These are phyloP conservation scores for Phylloboletellus chloephorus DNA, from an alignment of 1,284 basidiomycete species.

Conservation along the genomic window DNA sequence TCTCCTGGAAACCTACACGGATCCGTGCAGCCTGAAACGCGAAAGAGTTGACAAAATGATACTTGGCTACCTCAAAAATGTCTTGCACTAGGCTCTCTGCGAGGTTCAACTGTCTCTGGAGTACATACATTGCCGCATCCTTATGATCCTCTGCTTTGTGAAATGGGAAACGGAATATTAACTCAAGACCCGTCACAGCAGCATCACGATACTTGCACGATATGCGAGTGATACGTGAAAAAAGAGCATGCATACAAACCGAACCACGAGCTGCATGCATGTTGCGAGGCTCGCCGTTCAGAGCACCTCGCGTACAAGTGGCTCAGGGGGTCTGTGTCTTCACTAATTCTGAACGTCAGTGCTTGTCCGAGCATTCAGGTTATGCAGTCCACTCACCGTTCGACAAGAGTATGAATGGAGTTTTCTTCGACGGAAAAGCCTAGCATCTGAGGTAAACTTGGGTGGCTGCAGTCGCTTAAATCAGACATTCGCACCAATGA, in stretches of 20 bases:
- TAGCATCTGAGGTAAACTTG: slow-evolving; percentile 49
- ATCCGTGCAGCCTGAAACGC: slow-evolving; percentile 38
- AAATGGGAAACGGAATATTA: not conserved
- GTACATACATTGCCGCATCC: slow-evolving; percentile 45
- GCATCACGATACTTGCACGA: slow-evolving; percentile 41
- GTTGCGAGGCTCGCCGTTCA: slow-evolving; percentile 32
- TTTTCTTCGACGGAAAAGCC: slow-evolving; percentile 47
- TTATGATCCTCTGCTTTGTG: slow-evolving; percentile 14
- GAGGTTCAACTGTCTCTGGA: slow-evolving; percentile 42
- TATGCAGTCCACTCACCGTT: slow-evolving; percentile 32
- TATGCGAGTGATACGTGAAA: slow-evolving; percentile 1
- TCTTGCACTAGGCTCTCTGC: slow-evolving; percentile 43
- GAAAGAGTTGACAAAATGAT: not conserved
- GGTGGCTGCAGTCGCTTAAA: slow-evolving; percentile 36
- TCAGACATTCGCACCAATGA: not conserved
- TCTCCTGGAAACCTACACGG: slow-evolving; percentile 40
- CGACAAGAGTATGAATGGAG: slow-evolving; percentile 47
- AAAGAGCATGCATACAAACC: slow-evolving; percentile 28
- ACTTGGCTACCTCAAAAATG: slow-evolving; percentile 41
- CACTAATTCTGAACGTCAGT: slow-evolving; percentile 28
- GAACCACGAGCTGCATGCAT: slow-evolving; percentile 35
- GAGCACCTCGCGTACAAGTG: slow-evolving; percentile 28
- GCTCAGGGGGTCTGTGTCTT: slow-evolving; percentile 37
- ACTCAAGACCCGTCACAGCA: slow-evolving; percentile 25
- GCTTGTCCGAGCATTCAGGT: not conserved